These are phyloP conservation scores for Apophysomyces ossiformis DNA, from an alignment of 371 early-diverging fungal genomes.

Conservation along the genomic window DNA sequence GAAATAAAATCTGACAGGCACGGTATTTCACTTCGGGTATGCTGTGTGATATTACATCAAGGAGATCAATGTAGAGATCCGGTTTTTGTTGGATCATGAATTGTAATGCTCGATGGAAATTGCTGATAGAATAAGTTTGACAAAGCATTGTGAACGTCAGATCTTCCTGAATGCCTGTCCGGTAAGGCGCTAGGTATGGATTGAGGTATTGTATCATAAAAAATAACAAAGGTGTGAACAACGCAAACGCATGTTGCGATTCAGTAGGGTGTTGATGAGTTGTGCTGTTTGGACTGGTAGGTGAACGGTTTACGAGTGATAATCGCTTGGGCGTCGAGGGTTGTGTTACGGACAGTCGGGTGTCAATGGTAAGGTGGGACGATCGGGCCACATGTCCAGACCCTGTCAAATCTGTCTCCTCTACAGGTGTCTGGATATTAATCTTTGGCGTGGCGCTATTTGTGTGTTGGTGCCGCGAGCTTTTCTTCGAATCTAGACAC, in stretches of 20 bases:
- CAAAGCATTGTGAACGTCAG: slow-evolving; percentile 26
- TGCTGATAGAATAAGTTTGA: slow-evolving; percentile 40
- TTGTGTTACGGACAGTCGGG: slow-evolving; percentile 23
- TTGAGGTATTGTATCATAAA: slow-evolving; percentile 54
- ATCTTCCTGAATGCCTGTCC: slow-evolving; percentile 17
- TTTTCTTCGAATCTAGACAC: background rate
- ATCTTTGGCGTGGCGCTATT: slow-evolving; percentile 40
- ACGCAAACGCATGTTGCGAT: slow-evolving; percentile 30
- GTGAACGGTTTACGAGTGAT: slow-evolving; percentile 19
- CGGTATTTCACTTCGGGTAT: slow-evolving; percentile 40
- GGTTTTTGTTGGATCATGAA: slow-evolving; percentile 57
- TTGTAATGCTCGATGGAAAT: slow-evolving; percentile 55
- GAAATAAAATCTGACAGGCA: slow-evolving; percentile 48
- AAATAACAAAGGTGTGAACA: slow-evolving; percentile 48
- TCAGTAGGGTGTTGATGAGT: slow-evolving; percentile 15
- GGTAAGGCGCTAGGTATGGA: slow-evolving; percentile 38
- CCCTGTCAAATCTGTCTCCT: slow-evolving; percentile 14
- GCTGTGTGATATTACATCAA: slow-evolving; percentile 57
- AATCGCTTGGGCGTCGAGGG: slow-evolving; percentile 14
- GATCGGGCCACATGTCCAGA: slow-evolving; percentile 7
- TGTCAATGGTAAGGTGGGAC: slow-evolving; percentile 51
- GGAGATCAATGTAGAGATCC: slow-evolving; percentile 56
- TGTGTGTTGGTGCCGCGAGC: background rate
- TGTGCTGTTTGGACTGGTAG: slow-evolving; percentile 15
- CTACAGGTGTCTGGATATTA: slow-evolving; percentile 45